Percentiles rank a stretch among this genome's conserved stretches.
phyloP scores from a whole-genome alignment of 1,284 basidiomycete genomes.

The Agroathelia rolfsii region DNA sequence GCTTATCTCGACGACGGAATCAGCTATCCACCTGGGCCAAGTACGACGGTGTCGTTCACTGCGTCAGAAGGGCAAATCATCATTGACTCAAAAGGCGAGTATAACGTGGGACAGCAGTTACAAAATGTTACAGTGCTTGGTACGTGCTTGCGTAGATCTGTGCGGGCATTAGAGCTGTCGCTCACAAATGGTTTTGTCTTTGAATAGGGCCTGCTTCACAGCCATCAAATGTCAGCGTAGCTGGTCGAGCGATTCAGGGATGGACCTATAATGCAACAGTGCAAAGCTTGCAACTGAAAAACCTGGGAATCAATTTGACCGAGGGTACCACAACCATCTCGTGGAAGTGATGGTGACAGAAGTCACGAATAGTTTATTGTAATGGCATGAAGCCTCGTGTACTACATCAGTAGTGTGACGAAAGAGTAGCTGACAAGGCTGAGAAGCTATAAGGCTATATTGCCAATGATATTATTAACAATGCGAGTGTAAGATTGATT shows the following conservation, averaged over 20 bases:
- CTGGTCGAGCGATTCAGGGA: constrained; percentile 17
- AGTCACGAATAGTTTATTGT: no score
- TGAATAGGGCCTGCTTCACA: no score
- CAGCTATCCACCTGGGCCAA: constrained; percentile 40
- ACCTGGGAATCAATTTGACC: constrained; percentile 27
- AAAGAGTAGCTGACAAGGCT: no score
- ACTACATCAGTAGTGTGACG: no score
- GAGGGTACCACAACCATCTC: constrained; percentile 10
- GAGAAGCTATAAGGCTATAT: no score
- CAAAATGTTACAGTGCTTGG: constrained; percentile 40
- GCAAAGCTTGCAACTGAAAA: constrained; percentile 23
- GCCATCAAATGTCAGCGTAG: constrained; percentile 25
- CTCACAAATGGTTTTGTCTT: no score
- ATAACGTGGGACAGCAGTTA: constrained; percentile 31
- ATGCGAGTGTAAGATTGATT: no score
- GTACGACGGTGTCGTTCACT: constrained; percentile 32
- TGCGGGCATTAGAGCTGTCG: no score
- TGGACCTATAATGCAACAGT: constrained; percentile 25
- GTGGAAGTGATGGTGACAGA: constrained; percentile 18
- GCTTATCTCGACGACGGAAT: constrained; percentile 61
- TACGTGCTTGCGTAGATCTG: no score
- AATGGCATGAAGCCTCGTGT: no score
- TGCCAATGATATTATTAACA: no score
- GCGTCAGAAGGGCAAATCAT: constrained; percentile 22
- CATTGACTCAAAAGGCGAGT: constrained; percentile 32